phyloP scores from a whole-genome alignment of 1,284 basidiomycete species.

The Sanghuangporus baumii region DNA sequence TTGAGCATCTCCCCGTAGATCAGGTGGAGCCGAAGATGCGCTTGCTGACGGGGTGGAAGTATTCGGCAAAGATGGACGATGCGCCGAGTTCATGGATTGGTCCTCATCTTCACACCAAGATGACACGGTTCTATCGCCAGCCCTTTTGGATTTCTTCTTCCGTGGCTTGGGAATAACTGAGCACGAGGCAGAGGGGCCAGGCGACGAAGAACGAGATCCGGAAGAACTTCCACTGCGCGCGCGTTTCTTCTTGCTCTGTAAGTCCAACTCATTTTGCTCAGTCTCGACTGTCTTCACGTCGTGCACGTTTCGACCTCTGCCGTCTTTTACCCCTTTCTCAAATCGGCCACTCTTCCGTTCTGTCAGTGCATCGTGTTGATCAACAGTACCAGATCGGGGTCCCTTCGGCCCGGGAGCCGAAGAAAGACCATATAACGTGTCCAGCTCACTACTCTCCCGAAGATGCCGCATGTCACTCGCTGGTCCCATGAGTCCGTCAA shows the following conservation, averaged over 20 bases:
- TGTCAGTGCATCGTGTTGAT: neutral
- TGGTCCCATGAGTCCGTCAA: neutral
- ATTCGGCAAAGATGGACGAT: neutral
- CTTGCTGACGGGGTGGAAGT: neutral
- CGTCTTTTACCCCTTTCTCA: neutral
- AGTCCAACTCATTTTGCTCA: neutral
- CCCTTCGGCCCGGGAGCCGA: constrained; percentile 10
- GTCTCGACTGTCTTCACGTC: neutral
- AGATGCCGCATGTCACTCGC: neutral
- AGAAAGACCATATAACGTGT: neutral
- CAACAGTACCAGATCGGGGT: neutral
- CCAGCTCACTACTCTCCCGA: neutral
- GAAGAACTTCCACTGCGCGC: neutral
- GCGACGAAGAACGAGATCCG: constrained; percentile 1
- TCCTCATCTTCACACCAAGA: neutral
- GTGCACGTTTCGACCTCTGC: neutral
- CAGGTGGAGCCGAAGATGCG: neutral
- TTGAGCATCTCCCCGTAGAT: neutral
- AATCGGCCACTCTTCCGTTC: neutral
- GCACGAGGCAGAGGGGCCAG: neutral
- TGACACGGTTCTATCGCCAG: neutral
- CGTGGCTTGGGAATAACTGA: constrained; percentile 2
- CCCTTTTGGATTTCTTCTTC: constrained; percentile 10
- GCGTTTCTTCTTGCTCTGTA: constrained; percentile 9
- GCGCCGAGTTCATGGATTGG: neutral